Percentiles rank a stretch among this genome's conserved stretches.
Conservation (phyloP, 108 stramenopile species). For the Parietichytrium sp. region DNA sequence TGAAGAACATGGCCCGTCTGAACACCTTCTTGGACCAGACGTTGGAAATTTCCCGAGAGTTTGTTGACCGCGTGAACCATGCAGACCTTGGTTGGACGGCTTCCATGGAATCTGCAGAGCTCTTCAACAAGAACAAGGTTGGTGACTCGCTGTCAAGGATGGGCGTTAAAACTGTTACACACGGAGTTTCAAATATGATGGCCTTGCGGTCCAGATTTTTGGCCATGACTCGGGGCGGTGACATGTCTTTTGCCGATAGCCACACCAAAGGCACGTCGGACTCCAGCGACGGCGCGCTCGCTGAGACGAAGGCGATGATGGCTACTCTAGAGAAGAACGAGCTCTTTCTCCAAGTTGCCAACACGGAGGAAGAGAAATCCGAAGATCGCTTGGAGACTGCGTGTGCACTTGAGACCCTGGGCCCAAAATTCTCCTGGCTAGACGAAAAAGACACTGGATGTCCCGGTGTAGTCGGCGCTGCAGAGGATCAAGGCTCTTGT, state of each 20-base stretch:
- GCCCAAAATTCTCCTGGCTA: background rate
- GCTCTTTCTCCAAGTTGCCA: background rate
- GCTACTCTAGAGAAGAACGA: no score
- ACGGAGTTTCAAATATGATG: no score
- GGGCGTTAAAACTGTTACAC: conserved; percentile 15
- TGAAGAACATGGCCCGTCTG: no score
- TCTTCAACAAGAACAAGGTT: background rate
- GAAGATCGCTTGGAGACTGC: background rate
- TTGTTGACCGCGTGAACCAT: background rate
- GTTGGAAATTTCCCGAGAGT: background rate
- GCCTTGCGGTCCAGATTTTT: no score
- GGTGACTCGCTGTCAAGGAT: background rate
- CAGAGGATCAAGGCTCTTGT: conserved; percentile 9
- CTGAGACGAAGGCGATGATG: background rate
- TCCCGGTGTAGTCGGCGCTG: background rate
- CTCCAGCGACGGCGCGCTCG: background rate
- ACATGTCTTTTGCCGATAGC: no score
- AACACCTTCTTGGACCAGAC: background rate
- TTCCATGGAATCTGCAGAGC: background rate
- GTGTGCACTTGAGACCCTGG: background rate
- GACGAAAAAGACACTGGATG: background rate
- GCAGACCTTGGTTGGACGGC: background rate
- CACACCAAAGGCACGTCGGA: no score
- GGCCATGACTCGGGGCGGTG: no score
- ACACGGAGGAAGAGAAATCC: background rate